phyloP scores from a whole-genome alignment of 2,329 filamentous ascomycete species.

The Ascochyta fabae region DNA sequence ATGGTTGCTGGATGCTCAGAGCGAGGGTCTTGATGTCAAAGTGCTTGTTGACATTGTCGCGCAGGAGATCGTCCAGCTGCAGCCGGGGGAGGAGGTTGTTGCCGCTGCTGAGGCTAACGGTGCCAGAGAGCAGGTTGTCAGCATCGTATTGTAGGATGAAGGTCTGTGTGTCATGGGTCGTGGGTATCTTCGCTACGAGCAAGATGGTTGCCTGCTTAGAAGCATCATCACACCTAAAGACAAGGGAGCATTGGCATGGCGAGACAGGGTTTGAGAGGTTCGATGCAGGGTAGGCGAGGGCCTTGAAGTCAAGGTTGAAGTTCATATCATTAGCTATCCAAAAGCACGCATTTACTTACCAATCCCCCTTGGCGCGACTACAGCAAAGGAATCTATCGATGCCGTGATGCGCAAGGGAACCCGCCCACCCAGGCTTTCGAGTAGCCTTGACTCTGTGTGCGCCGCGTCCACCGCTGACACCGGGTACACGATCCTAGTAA shows the following conservation, averaged over 20 bases:
- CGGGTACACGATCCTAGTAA: conserved; percentile 15
- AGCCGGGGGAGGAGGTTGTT: not conserved
- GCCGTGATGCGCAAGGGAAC: conserved; percentile 8
- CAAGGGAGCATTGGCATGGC: conserved; percentile 11
- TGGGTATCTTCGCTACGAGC: conserved; percentile 2
- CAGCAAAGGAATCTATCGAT: not conserved
- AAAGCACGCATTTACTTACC: conserved; percentile 6
- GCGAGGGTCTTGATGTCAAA: conserved; percentile 10
- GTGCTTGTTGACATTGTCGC: conserved; percentile 7
- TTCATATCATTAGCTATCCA: conserved; percentile 12
- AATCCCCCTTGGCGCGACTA: conserved; percentile 10
- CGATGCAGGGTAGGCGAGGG: conserved; percentile 12
- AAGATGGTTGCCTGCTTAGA: conserved; percentile 8
- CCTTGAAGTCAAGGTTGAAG: conserved; percentile 13
- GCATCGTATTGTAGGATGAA: conserved; percentile 19
- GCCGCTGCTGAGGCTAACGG: conserved; percentile 12
- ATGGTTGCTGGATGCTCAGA: conserved; percentile 1
- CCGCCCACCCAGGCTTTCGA: conserved; percentile 21
- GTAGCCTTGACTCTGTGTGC: conserved; percentile 19
- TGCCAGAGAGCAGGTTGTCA: conserved; percentile 7
- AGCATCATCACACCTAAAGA: conserved; percentile 8
- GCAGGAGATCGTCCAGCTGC: conserved; percentile 10
- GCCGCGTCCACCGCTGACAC: conserved; percentile 10
- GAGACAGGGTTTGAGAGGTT: conserved; percentile 6
- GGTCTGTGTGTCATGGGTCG: not conserved